Conservation (phyloP, 306 rosid genomes). For the Begonia loranthoides region DNA sequence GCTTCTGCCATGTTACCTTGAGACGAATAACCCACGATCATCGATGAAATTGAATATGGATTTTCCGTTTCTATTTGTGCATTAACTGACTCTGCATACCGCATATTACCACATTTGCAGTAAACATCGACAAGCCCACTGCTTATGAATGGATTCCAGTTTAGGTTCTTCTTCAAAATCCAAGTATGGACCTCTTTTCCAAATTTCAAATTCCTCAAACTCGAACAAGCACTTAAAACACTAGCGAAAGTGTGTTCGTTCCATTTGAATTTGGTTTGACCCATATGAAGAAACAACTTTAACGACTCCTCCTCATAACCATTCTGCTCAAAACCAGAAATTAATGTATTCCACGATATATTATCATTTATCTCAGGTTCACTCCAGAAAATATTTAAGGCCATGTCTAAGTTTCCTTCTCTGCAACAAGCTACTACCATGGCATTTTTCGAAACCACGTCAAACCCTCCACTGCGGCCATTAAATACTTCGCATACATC, state of each 20-base stretch:
- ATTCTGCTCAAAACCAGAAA: constrained; percentile 53
- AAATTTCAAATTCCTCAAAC: constrained; percentile 27
- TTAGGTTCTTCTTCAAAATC: constrained; percentile 36
- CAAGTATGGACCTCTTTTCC: constrained; percentile 56
- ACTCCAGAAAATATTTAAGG: constrained; percentile 35
- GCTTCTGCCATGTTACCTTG: constrained; percentile 55
- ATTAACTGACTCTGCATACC: constrained; percentile 44
- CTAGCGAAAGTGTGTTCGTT: constrained; percentile 57
- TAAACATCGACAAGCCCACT: constrained; percentile 64
- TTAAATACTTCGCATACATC: constrained; percentile 31
- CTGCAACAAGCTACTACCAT: constrained; percentile 73
- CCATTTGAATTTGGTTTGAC: constrained; percentile 27
- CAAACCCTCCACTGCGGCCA: constrained; percentile 27
- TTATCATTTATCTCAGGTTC: constrained; percentile 30
- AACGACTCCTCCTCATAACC: constrained; percentile 42
- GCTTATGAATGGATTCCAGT: constrained; percentile 44
- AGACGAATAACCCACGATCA: constrained; percentile 49
- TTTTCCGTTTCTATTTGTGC: constrained; percentile 15
- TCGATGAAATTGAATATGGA: constrained; percentile 39
- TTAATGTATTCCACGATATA: constrained; percentile 73
- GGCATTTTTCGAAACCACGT: constrained; percentile 59
- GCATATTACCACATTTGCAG: constrained; percentile 51
- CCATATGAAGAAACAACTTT: constrained; percentile 39
- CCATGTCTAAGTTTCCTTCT: constrained; percentile 53
- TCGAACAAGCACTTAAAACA: constrained; percentile 57